Base-by-base conservation (phyloP, 352 stramenopile genomes). In the Globisporangium heterothallicum region DNA sequence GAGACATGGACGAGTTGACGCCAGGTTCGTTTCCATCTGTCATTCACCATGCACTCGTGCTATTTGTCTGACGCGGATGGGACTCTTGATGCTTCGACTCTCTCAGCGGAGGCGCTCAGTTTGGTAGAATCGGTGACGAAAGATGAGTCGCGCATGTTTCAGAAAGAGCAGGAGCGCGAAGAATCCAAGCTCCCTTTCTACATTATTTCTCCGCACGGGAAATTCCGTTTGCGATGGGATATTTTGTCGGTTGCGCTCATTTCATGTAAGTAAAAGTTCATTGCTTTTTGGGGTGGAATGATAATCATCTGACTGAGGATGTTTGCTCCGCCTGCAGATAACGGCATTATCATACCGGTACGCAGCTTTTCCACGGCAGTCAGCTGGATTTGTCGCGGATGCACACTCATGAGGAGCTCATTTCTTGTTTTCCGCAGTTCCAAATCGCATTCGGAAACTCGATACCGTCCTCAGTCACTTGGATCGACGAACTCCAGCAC, bases 141-240 rank as follows among this genome's bases (percentile, higher is more conserved):
- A 50, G 80, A 94, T 16, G 84, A 84, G 35, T 81, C 86, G 45
- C 86, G 94, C 45, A 92, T 96, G 45, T 96, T 94, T 56, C 85
- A 92, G 53, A 85, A 85, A 47, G 78, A 86, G 38, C 70, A 89
- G 42, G 78, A 84, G 19, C 84, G 94, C 49, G 80, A 95, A 42
- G 84, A 94, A 29, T 82, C 75, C 12, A 89, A 55, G 30, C 78
- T 97, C 12, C 82, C 78, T 1, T 78, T 66, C 58, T 90, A 77
- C 44, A 61, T 92, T 48, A 83, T 90, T 35, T 89, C 76, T n/a
- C 82, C 78, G 0, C 52, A 88, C 56, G 52, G 82, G 52, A 86
- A 86, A 52, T 88, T 92, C 40, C 74, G 78, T 5, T 43, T 92
- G 36, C 78, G 78, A 0, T 92, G 81, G 81, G 81, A 92, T 43